Base-by-base conservation (phyloP, 1,284 basidiomycete genomes). In the Malassezia restricta region DNA sequence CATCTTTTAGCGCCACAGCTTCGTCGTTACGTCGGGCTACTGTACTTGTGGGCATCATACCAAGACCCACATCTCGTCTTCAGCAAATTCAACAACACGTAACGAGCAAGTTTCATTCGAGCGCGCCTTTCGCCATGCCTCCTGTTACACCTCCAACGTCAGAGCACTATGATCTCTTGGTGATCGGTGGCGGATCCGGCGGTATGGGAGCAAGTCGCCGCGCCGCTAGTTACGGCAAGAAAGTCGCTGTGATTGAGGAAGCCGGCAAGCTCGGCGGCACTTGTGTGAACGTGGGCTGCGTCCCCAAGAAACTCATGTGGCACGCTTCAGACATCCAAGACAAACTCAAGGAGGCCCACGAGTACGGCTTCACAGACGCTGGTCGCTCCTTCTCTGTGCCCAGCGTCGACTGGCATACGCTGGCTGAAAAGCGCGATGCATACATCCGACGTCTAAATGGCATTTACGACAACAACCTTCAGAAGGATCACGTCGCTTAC, bases 371-470 rank as follows among this genome's bases (percentile, higher is more conserved):
- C 47, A 63, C 64, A 28, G 60, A 65, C 31, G 62, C 58, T 11
- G 75, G 62, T 52, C 59, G 61, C 45, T 56, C 62, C 17, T 38
- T 60, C 47, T 46, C 55, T 30, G 51, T 62, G 24, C 79, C 83
- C 20, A 48, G 41, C 54, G 92, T 98, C 73, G 79, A 87, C 77
- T 99, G 92, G 94, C 78, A 79, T 6, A 77, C 82, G 11, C 86
- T 99, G 78, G 95, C 95, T 75, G 81, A 83, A 43, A 87, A 91
- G 76, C 85, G 92, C 39, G 94, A 99, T 75, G 89, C 86, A 41
- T 98, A 98, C 76, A 91, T 99, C 66, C 80, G 80, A 58, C 81
- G 81, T 44, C 79, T 99, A 53, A 96, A 96, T 76, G 83, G 82
- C 12, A 92, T 96, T 68, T 99, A 98, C 73, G 76, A 71, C 51